Evolutionary conservation across 2,329 filamentous ascomycete species (phyloP), one percentile per base, ranked within the genome.

Genomic region (Sporothrix dimorphospora): DNA sequence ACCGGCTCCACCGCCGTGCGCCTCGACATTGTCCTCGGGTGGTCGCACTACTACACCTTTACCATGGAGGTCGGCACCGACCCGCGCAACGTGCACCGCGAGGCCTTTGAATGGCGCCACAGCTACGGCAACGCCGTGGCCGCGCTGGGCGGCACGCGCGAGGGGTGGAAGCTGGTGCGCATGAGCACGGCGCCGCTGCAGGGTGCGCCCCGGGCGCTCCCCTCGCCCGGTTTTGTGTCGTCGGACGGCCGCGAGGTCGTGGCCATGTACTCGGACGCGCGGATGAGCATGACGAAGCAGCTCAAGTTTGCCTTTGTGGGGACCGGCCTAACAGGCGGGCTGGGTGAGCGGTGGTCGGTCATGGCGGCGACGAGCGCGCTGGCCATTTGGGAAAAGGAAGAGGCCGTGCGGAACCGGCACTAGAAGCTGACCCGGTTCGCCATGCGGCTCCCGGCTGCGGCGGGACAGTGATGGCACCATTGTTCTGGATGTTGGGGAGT

Each of bases 51-150:
- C 3, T 81, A 80, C 68, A 67, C 72, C n/a, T 82, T 84, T 72
- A 61, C 73, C 49, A 78, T 83, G 69, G 79, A 82, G 71, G 77
- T 81, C 40, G 77, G 78, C 45, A 72, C 77, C 61, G 68, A 59
- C 24, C 72, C 38, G n/a, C 27, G 47, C 21, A 67, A 70, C 5
- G 55, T 71, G n/a, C 70, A 72, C 27, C 72, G 75, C 27, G 83
- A 85, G 75, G 65, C 73, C 21, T 85, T 83, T 74, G 81, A 85
- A 77, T 85, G 84, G 84, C 81, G 83, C 2, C 78, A 80, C 72
- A 81, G 79, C 72, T 76, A 76, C 45, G 80, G 81, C 55, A 73
- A 73, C 4, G 82, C 80, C 51, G 78, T 84, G 40, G 76, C 75
- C 51, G 74, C 73, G 5, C 76, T 84, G 3, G 78, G 77, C 30